Conservation (phyloP, 805 yeast genomes). For the Priceomyces medius region DNA sequence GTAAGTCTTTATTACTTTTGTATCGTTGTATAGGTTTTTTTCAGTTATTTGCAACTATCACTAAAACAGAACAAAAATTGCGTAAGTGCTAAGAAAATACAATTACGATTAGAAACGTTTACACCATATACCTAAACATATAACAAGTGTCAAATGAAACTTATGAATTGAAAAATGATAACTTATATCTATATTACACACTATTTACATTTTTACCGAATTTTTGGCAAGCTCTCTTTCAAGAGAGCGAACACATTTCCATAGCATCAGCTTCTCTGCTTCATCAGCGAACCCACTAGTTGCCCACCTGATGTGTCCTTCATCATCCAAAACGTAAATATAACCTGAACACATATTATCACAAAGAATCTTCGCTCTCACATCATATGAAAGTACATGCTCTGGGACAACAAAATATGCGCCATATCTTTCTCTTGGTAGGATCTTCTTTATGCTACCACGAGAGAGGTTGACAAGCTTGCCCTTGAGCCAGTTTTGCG, state of each 20-base stretch:
- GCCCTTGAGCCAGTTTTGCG: slow-evolving; percentile 72
- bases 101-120: too few relatives aligned
- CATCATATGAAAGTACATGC: slow-evolving; percentile 52
- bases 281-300: slow-evolving; percentile 77
- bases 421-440: slow-evolving; percentile 51
- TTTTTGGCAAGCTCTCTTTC: slow-evolving; percentile 41
- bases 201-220: background rate
- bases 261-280: slow-evolving; percentile 60
- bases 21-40: too few relatives aligned
- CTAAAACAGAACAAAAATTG: too few relatives aligned
- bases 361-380: slow-evolving; percentile 59
- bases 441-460: slow-evolving; percentile 39
- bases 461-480: slow-evolving; percentile 51
- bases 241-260: slow-evolving; percentile 65
- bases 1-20: too few relatives aligned
- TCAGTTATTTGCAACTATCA: too few relatives aligned
- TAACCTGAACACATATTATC: slow-evolving; percentile 83
- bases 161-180: too few relatives aligned
- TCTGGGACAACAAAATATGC: slow-evolving; percentile 66
- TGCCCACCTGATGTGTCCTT: slow-evolving; percentile 84
- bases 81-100: too few relatives aligned
- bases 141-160: too few relatives aligned
- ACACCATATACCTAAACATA: too few relatives aligned
- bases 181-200: too few relatives aligned
- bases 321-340: slow-evolving; percentile 70